Evolutionary conservation across 441 rosid genomes (phyloP), one percentile per base, ranked within the genome.

Genomic region (California macrophylla): DNA sequence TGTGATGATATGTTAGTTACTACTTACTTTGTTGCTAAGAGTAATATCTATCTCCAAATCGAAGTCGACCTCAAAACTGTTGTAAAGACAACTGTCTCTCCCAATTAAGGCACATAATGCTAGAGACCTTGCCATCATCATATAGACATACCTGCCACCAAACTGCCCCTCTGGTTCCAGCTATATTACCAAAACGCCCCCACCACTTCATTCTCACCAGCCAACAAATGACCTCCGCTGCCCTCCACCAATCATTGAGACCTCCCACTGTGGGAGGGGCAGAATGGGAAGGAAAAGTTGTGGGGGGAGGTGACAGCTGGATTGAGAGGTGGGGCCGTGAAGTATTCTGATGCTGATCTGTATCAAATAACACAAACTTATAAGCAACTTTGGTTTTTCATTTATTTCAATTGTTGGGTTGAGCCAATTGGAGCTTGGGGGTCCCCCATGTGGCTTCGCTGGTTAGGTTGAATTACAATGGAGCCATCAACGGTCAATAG

Each of bases 151-250:
- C 65, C 36, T 60, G 66, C 68, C 40, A 12, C 20, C 16, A 66
- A 54, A 23, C 15, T 24, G 6, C 67, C 80, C 74, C 29, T 69
- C 20, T 21, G n/a, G 70, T 54, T 75, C 52, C 71, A 1, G 9
- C 60, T 64, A 47, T 71, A 67, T 80, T 76, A 68, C 85, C 20
- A 28, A 34, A 69, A 58, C n/a, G n/a, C 42, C 56, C 64, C 70
- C 28, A 10, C 7, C 36, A 52, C 13, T 34, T n/a, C 18, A 21
- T 29, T 30, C 9, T 15, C 25, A 5, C 12, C n/a, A 3, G 25
- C 24, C 52, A n/a, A n/a, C n/a, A n/a, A n/a, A n/a, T n/a, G n/a
- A n/a, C n/a, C n/a, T n/a, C n/a, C n/a, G n/a, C n/a, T n/a, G n/a
- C n/a, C 1, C 0, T 10, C 0, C 4, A 0, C 18, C 3, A 4